Evolutionary conservation across 306 rosid species (phyloP), one percentile per base, ranked within the genome.

Genomic region (Lablab purpureus): DNA sequence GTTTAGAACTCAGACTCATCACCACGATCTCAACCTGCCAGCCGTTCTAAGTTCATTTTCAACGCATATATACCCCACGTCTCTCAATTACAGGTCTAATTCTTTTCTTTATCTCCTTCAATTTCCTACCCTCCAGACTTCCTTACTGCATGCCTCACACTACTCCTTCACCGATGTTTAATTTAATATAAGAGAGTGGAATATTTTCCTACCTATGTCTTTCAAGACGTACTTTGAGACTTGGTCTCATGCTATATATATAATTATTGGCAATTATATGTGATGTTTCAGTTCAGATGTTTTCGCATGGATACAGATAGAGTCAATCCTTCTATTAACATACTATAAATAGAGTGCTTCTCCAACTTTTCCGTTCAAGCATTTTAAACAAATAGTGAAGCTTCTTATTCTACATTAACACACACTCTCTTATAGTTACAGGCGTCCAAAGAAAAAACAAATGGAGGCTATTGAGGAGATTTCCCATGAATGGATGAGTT

Each of bases 401-500:
- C 18, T 73, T 74, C 64, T 74, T 40, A 12, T 43, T 43, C 79
- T 11, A n/a, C 78, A 62, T 54, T 19, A 62, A 30, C 12, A 47
- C 18, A 14, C 4, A n/a, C 22, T n/a, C 56, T 18, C 7, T n/a
- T 62, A 74, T 17, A 54, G 13, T 40, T 10, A 40, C 3, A 8
- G 45, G 45, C 45, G 9, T 10, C 45, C 11, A 67, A 41, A 32
- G 7, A 62, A 17, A 56, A 6, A 37, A 46, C 7, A 15, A 36
- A 89, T 93, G 94, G 95, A 91, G 54, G 59, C 67, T 66, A 45
- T 13, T 63, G 90, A 85, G 36, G 67, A 60, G 9, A 81, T 81
- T 71, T 86, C 88, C 74, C 83, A 78, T 73, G 88, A 89, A 80
- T 92, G 92, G 96, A 84, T 11, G 49, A 43, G 83, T 47, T 87